Conservation (phyloP, 805 yeast species). For the Teunomyces pallodes region DNA sequence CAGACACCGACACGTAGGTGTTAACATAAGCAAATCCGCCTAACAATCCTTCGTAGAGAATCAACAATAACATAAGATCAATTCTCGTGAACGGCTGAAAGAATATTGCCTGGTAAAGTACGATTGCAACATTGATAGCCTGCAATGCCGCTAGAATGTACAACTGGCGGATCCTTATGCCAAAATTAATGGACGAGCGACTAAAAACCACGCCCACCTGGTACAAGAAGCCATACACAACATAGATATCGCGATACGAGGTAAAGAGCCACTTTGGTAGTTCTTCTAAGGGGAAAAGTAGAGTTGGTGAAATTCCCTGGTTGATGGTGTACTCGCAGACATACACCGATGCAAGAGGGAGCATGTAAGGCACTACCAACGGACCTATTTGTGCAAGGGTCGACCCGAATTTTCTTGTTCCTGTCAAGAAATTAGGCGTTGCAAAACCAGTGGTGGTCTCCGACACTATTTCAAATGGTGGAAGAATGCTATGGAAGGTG, state of each 20-base stretch:
- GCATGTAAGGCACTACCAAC: conserved; percentile 65
- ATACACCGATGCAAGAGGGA: conserved; percentile 82
- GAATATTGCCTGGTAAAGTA: conserved; percentile 63
- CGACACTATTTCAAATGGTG: conserved; percentile 3
- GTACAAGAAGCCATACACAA: conserved; percentile 83
- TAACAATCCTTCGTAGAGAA: conserved; percentile 83
- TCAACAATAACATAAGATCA: conserved; percentile 57
- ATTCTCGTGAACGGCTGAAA: conserved; percentile 56
- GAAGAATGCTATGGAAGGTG: conserved; percentile 19
- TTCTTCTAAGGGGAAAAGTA: conserved; percentile 69
- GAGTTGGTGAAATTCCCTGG: conserved; percentile 88
- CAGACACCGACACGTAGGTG: conserved; percentile 77
- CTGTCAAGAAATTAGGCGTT: neutral
- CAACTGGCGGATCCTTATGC: conserved; percentile 55
- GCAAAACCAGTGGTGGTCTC: neutral
- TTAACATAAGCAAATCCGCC: conserved; percentile 93
- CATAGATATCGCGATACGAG: conserved; percentile 81
- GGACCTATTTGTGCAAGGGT: conserved; percentile 35
- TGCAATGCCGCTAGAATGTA: conserved; percentile 69
- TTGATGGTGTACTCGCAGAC: conserved; percentile 84
- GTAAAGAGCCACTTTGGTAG: conserved; percentile 59
- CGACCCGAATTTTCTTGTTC: conserved; percentile 13
- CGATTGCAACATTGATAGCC: conserved; percentile 54
- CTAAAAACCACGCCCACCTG: conserved; percentile 93
- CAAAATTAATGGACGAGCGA: conserved; percentile 72